Conservation (phyloP, 208 protist genomes). For the Wallacemonas sp. region DNA sequence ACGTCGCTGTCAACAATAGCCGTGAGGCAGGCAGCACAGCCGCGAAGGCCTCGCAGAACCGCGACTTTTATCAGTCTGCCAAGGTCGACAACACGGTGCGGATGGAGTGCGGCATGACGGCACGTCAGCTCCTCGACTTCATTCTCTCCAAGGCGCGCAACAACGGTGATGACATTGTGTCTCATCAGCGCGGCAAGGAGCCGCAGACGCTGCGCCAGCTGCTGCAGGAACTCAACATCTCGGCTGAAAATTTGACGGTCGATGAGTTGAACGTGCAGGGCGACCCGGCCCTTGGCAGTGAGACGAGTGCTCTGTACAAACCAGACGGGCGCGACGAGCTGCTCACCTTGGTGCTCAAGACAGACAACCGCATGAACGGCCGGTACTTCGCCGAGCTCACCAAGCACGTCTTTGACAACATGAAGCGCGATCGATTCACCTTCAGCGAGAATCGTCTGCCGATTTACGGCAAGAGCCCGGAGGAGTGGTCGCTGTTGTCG, state of each 20-base stretch:
- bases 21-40: conserved; percentile 75
- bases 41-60: conserved; percentile 80
- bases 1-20: conserved; percentile 90
- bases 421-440: conserved; percentile 95
- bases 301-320: conserved; percentile 6
- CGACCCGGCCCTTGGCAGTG: conserved; percentile 64
- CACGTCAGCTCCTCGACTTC: conserved; percentile 94
- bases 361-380: conserved; percentile 97
- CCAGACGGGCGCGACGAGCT: conserved; percentile 69
- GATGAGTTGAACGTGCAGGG: conserved; percentile 96
- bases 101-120: conserved; percentile 93
- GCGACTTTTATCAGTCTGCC: conserved; percentile 94
- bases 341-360: conserved; percentile 97
- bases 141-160: conserved; percentile 94
- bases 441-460: conserved; percentile 91
- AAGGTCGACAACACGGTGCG: conserved; percentile 98
- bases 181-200: conserved; percentile 72
- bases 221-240: conserved; percentile 72
- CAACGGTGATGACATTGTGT: conserved; percentile 93
- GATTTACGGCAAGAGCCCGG: conserved; percentile 82
- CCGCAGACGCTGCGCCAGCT: conserved; percentile 86
- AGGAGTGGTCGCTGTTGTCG: conserved; percentile 96
- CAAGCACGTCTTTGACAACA: conserved; percentile 94
- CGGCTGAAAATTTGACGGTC: conserved; percentile 88
- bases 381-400: conserved; percentile 98